Conservation (phyloP, 2,329 filamentous ascomycete species). For the Basipetospora chlamydospora region DNA sequence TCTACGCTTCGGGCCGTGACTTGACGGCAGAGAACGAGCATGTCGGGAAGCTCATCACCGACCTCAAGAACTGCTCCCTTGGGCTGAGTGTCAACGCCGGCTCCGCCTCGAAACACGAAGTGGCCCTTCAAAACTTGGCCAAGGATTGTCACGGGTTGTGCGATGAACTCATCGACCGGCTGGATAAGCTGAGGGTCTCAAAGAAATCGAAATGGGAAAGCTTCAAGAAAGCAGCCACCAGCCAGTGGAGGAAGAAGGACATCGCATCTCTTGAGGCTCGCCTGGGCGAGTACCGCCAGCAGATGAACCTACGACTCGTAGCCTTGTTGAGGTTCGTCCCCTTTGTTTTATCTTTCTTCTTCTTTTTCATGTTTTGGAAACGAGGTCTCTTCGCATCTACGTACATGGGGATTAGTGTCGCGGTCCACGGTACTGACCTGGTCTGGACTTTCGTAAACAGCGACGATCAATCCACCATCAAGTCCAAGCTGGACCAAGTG, state of each 20-base stretch:
- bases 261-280: not conserved
- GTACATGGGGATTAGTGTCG: too few relatives aligned
- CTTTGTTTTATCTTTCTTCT: not conserved
- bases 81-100: not conserved
- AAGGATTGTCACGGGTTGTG: not conserved
- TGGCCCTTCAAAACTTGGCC: not conserved
- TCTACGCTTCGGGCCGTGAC: not conserved
- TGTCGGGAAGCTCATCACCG: not conserved
- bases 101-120: not conserved
- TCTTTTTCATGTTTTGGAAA: not conserved
- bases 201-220: not conserved
- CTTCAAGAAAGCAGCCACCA: not conserved
- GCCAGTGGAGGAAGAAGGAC: not conserved
- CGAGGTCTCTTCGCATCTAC: too few relatives aligned
- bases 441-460: too few relatives aligned
- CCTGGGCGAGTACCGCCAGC: not conserved
- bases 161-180: not conserved
- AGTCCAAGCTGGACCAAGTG: not conserved
- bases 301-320: slow-evolving; percentile 2
- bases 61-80: not conserved
- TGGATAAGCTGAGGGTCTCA: not conserved
- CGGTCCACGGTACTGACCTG: too few relatives aligned
- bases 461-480: not conserved
- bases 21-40: slow-evolving; percentile 1
- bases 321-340: not conserved